Percentiles rank a stretch among this genome's conserved stretches.
phyloP scores from a whole-genome alignment of 163 green algal genomes.

The Volvox carteri region DNA sequence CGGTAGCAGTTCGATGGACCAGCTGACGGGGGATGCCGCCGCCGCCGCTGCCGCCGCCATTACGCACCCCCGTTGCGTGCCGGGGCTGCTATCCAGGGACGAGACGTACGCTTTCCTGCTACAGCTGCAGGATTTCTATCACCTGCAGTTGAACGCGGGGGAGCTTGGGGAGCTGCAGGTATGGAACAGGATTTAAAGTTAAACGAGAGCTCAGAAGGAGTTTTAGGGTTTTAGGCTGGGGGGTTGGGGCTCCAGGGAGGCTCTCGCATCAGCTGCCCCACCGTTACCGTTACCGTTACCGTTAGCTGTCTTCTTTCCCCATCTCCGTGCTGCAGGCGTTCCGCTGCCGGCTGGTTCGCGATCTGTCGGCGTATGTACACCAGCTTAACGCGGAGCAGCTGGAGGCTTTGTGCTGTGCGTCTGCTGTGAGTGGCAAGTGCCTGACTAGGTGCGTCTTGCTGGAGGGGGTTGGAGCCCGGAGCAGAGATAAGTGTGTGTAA shows the following conservation, averaged over 20 bases:
- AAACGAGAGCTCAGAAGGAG: no score
- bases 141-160: neutral
- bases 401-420: slow-evolving; percentile 53
- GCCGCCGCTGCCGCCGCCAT: neutral
- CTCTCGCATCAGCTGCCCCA: no score
- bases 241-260: no score
- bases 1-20: neutral
- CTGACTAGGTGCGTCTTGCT: neutral
- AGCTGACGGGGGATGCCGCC: neutral
- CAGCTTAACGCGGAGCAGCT: slow-evolving; percentile 50
- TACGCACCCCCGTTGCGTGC: neutral
- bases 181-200: no score
- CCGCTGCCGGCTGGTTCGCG: slow-evolving; percentile 39
- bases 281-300: neutral
- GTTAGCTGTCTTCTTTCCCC: no score
- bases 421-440: slow-evolving; percentile 41
- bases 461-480: neutral
- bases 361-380: slow-evolving; percentile 28
- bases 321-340: slow-evolving; percentile 45
- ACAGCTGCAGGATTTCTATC: slow-evolving; percentile 54
- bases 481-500: no score
- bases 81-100: slow-evolving; percentile 23
- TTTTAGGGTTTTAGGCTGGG: no score
- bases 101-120: slow-evolving; percentile 55
- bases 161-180: slow-evolving; percentile 51